Base-by-base conservation (phyloP, 176 grass and related monocot genomes). In the Oryza nivara region DNA sequence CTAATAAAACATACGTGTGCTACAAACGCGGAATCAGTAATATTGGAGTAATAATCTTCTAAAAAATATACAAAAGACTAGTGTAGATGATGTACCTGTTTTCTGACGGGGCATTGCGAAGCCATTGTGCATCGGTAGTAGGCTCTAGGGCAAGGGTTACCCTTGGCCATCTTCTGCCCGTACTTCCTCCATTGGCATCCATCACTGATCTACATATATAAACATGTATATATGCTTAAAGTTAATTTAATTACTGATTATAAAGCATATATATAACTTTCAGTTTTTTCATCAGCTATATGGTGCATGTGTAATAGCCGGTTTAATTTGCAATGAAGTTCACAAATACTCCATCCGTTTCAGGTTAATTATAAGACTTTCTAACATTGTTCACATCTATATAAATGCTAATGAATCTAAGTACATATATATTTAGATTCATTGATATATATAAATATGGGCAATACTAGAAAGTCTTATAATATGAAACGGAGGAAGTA, bases 171-270 rank as follows among this genome's bases (percentile, higher is more conserved):
- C 83, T 97, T 97, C 83, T 97, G 91, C 64, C 94, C 94, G 35
- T 97, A 97, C 73, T 97, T 97, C 82, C 94, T 97, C 94, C 94
- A 97, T 84, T 93, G 91, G 56, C 94, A 97, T 63, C 94, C 94
- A 86, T 97, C 94, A 15, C 84, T 87, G 25, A 97, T 97, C 94
- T 93, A 65, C 0, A 49, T 6, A n/a, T 93, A 49, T 6, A n/a
- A 2, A 38, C 1, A 61, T 10, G 17, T 61, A 61, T 10, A 6
- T 61, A 7, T 8, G 5, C 58, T 9, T 56, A 23, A 63, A 10
- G 54, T 63, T 23, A 22, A 63, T 63, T 3, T 11, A 11, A 11
- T 63, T 58, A 56, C 16, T 20, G 17, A n/a, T n/a, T 10, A 10
- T 15, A 49, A 54, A 7, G 7, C 10, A 0, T 56, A 5, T 56